Percentiles rank a stretch among this genome's conserved stretches.
Evolutionary conservation across 306 rosid genomes (phyloP).

Genomic region (Ammopiptanthus mongolicus): DNA sequence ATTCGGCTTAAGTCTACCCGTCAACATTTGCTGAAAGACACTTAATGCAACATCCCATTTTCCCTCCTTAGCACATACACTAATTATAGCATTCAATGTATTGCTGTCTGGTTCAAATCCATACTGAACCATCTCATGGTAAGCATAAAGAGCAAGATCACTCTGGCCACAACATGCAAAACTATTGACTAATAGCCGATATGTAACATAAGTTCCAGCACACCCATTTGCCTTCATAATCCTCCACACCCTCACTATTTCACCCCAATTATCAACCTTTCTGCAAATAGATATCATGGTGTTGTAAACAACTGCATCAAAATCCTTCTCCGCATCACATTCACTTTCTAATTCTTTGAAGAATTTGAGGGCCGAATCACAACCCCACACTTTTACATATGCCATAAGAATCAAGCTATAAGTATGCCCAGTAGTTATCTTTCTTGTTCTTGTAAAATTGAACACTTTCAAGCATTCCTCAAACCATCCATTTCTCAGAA

Average conservation of each 20-base stretch:
- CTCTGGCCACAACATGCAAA: slow-evolving; percentile 57
- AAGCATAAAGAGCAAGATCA: slow-evolving; percentile 75
- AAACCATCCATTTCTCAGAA: slow-evolving; percentile 57
- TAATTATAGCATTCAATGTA: slow-evolving; percentile 57
- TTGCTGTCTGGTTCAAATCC: slow-evolving; percentile 54
- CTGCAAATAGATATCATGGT: slow-evolving; percentile 76
- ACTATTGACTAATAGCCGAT: slow-evolving; percentile 57
- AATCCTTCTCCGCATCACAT: slow-evolving; percentile 35
- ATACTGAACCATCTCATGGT: slow-evolving; percentile 65
- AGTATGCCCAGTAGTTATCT: slow-evolving; percentile 60
- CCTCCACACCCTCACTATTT: slow-evolving; percentile 75
- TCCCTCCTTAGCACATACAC: slow-evolving; percentile 72
- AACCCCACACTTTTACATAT: slow-evolving; percentile 47
- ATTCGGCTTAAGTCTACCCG: slow-evolving; percentile 51
- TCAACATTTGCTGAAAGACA: slow-evolving; percentile 59
- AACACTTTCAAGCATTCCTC: slow-evolving; percentile 63
- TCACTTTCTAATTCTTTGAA: slow-evolving; percentile 48
- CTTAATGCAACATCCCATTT: slow-evolving; percentile 60
- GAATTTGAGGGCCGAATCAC: slow-evolving; percentile 44
- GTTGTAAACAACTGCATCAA: slow-evolving; percentile 73
- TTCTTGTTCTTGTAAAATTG: slow-evolving; percentile 40
- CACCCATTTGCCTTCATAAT: slow-evolving; percentile 54
- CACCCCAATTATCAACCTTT: slow-evolving; percentile 60
- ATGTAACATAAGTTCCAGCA: slow-evolving; percentile 50
- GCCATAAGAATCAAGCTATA: slow-evolving; percentile 78